Conservation (phyloP, 352 stramenopile genomes). For the Globisporangium canariense region DNA sequence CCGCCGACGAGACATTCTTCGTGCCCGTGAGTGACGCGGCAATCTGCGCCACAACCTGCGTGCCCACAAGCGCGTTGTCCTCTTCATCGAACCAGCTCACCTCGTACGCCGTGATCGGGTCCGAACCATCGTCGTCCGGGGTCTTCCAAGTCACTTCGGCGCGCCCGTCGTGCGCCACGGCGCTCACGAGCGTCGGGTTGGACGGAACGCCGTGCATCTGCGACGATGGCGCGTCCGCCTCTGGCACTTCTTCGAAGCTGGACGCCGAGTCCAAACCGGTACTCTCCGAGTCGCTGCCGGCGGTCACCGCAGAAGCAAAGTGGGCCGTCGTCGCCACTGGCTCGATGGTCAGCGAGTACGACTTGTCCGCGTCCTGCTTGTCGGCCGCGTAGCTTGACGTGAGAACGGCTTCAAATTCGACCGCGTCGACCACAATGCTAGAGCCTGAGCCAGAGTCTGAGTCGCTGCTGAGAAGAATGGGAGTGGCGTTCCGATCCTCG, state of each 20-base stretch:
- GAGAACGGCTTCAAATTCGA: neutral
- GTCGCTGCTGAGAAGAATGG: neutral
- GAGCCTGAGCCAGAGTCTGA: neutral
- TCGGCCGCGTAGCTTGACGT: neutral
- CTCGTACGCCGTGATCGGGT: constrained; percentile 59
- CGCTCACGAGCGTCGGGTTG: constrained; percentile 55
- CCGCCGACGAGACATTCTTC: constrained; percentile 13
- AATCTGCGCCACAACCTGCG: constrained; percentile 31
- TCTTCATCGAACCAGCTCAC: constrained; percentile 60
- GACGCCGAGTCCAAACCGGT: neutral
- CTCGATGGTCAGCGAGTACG: constrained; percentile 1
- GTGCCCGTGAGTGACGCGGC: constrained; percentile 18
- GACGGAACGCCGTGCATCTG: constrained; percentile 59
- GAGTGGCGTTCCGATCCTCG: neutral
- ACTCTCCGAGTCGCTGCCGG: neutral
- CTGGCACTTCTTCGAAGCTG: neutral
- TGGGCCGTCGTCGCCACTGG: neutral
- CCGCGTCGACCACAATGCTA: neutral
- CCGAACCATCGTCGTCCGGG: constrained; percentile 58
- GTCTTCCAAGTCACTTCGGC: constrained; percentile 60
- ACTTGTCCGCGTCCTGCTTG: neutral
- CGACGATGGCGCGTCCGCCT: neutral
- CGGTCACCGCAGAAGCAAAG: neutral
- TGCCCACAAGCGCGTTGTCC: constrained; percentile 34
- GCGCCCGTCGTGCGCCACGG: constrained; percentile 45